Evolutionary conservation across 1,139 yeast genomes (phyloP).

Genomic region (Williopsis jadinii): DNA sequence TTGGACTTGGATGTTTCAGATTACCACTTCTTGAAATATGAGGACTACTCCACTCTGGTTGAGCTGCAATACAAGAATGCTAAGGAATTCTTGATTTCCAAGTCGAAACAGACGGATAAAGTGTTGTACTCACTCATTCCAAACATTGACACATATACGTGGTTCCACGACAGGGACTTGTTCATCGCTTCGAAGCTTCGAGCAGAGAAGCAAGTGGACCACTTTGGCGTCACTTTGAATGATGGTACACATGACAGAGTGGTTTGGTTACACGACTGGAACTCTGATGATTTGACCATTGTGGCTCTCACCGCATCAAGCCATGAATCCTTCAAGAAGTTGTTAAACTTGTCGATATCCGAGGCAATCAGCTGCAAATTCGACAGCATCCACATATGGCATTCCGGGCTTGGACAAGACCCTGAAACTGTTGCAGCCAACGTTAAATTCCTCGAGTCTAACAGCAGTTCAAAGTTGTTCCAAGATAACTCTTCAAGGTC

Average conservation of each 20-base stretch:
- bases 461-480: slow-evolving; percentile 4
- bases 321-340: slow-evolving; percentile 10
- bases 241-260: slow-evolving; percentile 25
- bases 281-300: slow-evolving; percentile 28
- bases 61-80: slow-evolving; percentile 25
- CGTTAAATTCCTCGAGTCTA: slow-evolving; percentile 6
- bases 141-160: slow-evolving; percentile 30
- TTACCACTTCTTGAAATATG: slow-evolving; percentile 22
- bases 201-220: slow-evolving; percentile 6
- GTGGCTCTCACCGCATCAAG: slow-evolving; percentile 19
- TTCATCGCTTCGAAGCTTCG: slow-evolving; percentile 20
- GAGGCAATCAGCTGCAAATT: slow-evolving; percentile 11
- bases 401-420: slow-evolving; percentile 11
- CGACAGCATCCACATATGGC: slow-evolving; percentile 16
- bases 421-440: slow-evolving; percentile 2
- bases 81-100: slow-evolving; percentile 20
- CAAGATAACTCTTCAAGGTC: slow-evolving; percentile 16
- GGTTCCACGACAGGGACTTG: slow-evolving; percentile 37
- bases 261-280: slow-evolving; percentile 43
- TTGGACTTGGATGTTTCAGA: slow-evolving; percentile 14
- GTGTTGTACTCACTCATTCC: slow-evolving; percentile 31
- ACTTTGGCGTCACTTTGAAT: slow-evolving; percentile 15
- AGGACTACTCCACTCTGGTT: slow-evolving; percentile 29
- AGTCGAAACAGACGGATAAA: slow-evolving; percentile 25
- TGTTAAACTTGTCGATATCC: slow-evolving; percentile 11